These are phyloP conservation scores for Rickenella mellea DNA, from an alignment of 768 basidiomycete species.

Conservation along the genomic window DNA sequence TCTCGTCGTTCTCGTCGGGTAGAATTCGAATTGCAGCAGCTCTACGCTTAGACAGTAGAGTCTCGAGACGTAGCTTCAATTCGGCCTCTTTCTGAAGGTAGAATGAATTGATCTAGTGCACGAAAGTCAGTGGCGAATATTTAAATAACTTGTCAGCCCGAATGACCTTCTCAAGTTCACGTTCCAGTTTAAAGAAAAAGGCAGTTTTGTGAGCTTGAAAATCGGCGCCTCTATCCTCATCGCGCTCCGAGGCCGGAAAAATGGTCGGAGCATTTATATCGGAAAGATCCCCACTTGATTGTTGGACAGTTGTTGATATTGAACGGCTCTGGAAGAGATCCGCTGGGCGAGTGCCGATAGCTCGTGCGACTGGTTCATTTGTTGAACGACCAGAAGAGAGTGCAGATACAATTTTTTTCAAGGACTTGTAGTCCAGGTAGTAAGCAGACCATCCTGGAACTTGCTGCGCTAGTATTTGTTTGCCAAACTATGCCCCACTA, in stretches of 20 bases:
- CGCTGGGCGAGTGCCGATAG: slow-evolving; percentile 68
- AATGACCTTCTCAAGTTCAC: slow-evolving; percentile 90
- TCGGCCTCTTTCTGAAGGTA: slow-evolving; percentile 97
- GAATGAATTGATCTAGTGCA: slow-evolving; percentile 84
- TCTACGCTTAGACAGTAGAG: slow-evolving; percentile 87
- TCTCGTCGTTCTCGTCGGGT: slow-evolving; percentile 56
- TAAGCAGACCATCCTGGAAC: slow-evolving; percentile 93
- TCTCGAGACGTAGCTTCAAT: slow-evolving; percentile 84
- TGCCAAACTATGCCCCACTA: slow-evolving; percentile 69
- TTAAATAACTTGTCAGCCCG: slow-evolving; percentile 1
- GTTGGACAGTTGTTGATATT: slow-evolving; percentile 21
- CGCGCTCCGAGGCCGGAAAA: slow-evolving; percentile 51
- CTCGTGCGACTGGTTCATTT: slow-evolving; percentile 81
- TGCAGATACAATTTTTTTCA: slow-evolving; percentile 98
- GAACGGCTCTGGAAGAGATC: slow-evolving; percentile 32
- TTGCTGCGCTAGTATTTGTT: slow-evolving; percentile 92
- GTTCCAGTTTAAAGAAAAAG: slow-evolving; percentile 97
- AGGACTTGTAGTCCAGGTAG: slow-evolving; percentile 97
- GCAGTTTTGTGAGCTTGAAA: slow-evolving; percentile 94
- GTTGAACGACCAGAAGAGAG: slow-evolving; percentile 83
- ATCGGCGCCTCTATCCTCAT: slow-evolving; percentile 69
- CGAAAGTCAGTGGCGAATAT: slow-evolving; percentile 1
- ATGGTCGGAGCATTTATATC: slow-evolving; percentile 33
- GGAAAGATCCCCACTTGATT: slow-evolving; percentile 19
- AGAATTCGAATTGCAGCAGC: slow-evolving; percentile 66